phyloP scores from a whole-genome alignment of 371 early-diverging fungal species.

The Neoconidiobolus thromboides region DNA sequence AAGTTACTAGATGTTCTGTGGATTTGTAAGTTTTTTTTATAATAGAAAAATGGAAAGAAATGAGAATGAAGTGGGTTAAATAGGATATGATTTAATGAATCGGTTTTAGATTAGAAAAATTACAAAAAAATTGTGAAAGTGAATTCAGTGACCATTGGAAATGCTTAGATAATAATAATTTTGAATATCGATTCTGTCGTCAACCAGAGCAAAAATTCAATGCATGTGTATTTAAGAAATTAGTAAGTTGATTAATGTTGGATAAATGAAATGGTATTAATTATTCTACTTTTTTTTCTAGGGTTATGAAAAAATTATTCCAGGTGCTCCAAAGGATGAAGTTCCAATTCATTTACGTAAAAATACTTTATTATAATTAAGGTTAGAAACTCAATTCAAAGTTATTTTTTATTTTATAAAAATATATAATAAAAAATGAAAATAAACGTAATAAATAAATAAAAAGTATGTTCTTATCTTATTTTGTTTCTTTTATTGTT shows the following conservation, averaged over 20 bases:
- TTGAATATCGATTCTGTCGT: conserved; percentile 66
- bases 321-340: conserved; percentile 45
- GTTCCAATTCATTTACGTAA: conserved; percentile 51
- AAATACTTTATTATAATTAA: conserved; percentile 27
- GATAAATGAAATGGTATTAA: not conserved
- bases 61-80: too few species aligned
- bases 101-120: conserved; percentile 48
- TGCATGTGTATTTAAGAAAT: conserved; percentile 72
- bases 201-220: conserved; percentile 62
- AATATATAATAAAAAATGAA: too few species aligned
- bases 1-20: conserved; percentile 86
- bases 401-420: too few species aligned
- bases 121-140: conserved; percentile 74
- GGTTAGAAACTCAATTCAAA: too few species aligned
- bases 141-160: conserved; percentile 83
- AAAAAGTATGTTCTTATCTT: too few species aligned
- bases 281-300: conserved; percentile 9
- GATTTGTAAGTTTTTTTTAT: conserved; percentile 44
- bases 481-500: too few species aligned
- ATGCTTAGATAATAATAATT: conserved; percentile 81
- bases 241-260: conserved; percentile 31
- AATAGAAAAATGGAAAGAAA: not conserved
- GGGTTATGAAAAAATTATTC: conserved; percentile 62
- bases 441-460: too few species aligned
- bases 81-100: not conserved